Evolutionary conservation across 306 rosid genomes (phyloP), one percentile per base, ranked within the genome.

Genomic region (Malus sieversii): DNA sequence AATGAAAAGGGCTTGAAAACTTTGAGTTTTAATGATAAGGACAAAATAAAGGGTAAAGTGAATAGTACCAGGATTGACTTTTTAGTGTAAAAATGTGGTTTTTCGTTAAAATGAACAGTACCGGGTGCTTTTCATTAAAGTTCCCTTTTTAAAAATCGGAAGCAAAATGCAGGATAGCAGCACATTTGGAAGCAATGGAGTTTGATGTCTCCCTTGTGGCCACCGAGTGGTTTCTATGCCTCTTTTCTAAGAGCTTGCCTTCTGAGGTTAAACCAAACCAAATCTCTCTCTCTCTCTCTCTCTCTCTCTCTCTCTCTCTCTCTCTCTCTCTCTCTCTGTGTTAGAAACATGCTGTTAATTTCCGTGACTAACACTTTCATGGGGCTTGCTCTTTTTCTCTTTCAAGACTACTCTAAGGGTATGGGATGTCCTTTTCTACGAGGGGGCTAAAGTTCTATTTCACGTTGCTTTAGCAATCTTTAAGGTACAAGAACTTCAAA

Each of bases 201-300:
- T 96, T 96, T 75, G 99, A 96, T 77, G 93, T 92, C 80, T 96
- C 99, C 77, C 99, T 96, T 82, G 98, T 96, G 70, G 90, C 98
- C 78, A 92, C 99, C 1, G 98, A 96, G 89, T 96, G 99, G 97
- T 96, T 96, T 84, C 92, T 92, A 15, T 96, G 99, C 83, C 89
- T 96, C 71, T 96, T 96, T 66, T 92, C 99, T 0, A 96, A 96
- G 80, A 96, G 99, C 78, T 73, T 96, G 58, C 99, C 99, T 79
- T 96, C 98, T 0, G 98, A 92, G 99, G 99, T 96, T 77, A 73
- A 81, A 70, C 38, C 65, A 73, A 81, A 70, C 38, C 59, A 53
- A 67, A 10, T 48, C 30, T 65, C 22, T 29, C 59, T 66, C 78
- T 55, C 52, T 74, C 61, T 65, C 38, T 13, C 15, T 32, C 27